Evolutionary conservation across 495 filamentous ascomycete species (phyloP), one percentile per base, ranked within the genome.

Genomic region (Emericellopsis terricola): DNA sequence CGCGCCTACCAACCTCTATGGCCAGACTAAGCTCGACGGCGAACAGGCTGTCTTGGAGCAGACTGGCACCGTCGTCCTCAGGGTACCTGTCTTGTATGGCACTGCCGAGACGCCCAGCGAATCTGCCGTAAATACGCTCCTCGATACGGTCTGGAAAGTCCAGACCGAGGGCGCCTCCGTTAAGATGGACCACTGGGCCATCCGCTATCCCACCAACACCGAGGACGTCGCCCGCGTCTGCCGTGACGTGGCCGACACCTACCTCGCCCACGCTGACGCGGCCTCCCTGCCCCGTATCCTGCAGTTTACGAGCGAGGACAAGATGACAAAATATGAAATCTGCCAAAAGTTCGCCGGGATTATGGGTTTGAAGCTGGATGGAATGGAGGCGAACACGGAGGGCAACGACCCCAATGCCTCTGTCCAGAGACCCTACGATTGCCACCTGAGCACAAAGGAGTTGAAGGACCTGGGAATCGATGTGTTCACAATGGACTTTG

Each of bases 71-170:
- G 60, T 89, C 0, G 73, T 89, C 14, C 57, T 94, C 28, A 65
- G 86, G 4, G 80, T 94, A n/a, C 85, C 86, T 1, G 75, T 94
- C 15, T 56, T 94, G 18, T 94, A 94, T 48, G 86, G 86, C 9
- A 49, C 65, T 15, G 68, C 65, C 8, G 58, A 71, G 26, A 53
- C 65, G 10, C 70, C 73, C 1, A 57, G 56, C 0, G 85, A 93
- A 57, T 89, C 81, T 42, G 82, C 86, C 1, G 68, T 94, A 17
- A 92, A 93, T 49, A 61, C 71, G 3, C 60, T 94, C 31, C 62
- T 94, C 47, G 78, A 86, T 29, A 51, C 64, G 4, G 64, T 94
- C 4, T 71, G 66, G 65, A 69, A 78, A 46, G 68, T 69, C 3
- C 78, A 83, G 39, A 55, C 65, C 36, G 44, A 59, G 15, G 71